Evolutionary conservation across 305 asterid species (phyloP).

Genomic region (Fraxinus latifolia): DNA sequence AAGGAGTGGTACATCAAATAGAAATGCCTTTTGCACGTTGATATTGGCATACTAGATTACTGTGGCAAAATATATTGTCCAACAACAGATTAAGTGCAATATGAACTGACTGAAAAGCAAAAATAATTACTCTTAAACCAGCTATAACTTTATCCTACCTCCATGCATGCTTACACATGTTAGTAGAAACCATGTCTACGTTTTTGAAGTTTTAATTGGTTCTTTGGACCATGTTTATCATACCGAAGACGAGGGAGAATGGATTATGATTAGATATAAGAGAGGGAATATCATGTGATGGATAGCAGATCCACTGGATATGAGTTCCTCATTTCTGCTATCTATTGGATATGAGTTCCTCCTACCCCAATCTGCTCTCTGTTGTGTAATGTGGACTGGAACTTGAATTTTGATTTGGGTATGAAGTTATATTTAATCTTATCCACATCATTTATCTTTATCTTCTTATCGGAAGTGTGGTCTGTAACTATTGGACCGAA

Average conservation of each 20-base stretch:
- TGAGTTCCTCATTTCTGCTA: not conserved
- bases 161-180: not conserved
- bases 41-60: not conserved
- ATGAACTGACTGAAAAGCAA: not conserved
- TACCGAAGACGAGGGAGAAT: not conserved
- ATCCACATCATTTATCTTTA: not conserved
- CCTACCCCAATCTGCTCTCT: not conserved
- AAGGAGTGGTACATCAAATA: not conserved
- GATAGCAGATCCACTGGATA: not conserved
- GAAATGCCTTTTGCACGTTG: not conserved
- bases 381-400: not conserved
- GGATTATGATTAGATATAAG: not conserved
- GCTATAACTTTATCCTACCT: not conserved
- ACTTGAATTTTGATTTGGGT: not conserved
- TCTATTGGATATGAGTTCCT: not conserved
- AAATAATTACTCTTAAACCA: not conserved
- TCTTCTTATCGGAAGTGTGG: not conserved
- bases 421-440: not conserved
- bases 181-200: not conserved
- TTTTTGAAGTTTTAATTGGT: not conserved
- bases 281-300: not conserved
- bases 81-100: not conserved
- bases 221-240: not conserved
- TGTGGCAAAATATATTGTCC: not conserved
- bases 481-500: not conserved